A percentile compares a stretch with the other conserved stretches of the same genome.
Evolutionary conservation across 192 early-diverging fungal genomes (phyloP).

Genomic region (Phlyctochytrium planicorne): DNA sequence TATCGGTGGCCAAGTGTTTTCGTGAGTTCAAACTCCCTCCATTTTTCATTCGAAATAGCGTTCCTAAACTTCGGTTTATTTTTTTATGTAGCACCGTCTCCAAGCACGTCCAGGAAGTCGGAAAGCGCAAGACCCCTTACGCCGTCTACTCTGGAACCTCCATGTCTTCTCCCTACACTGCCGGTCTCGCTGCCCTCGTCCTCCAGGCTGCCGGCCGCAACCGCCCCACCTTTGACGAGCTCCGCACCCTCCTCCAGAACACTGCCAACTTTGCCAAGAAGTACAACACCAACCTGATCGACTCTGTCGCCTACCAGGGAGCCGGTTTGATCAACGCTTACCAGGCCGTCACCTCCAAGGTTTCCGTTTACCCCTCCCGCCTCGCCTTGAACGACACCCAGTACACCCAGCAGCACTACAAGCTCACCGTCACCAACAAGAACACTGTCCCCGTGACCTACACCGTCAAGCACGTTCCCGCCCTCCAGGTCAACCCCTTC

Average conservation of each 20-base stretch:
- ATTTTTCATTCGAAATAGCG: too few relatives aligned
- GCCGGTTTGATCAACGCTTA: constrained; percentile 54
- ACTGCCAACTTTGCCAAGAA: constrained; percentile 44
- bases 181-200: constrained; percentile 73
- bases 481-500: background rate
- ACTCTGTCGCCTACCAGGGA: constrained; percentile 38
- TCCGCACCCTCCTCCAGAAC: constrained; percentile 47
- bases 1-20: constrained; percentile 36
- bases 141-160: constrained; percentile 61
- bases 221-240: constrained; percentile 16
- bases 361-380: constrained; percentile 43
- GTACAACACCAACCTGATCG: constrained; percentile 30
- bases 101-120: constrained; percentile 2
- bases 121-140: constrained; percentile 24
- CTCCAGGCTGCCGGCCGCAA: constrained; percentile 58
- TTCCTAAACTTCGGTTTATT: too few relatives aligned
- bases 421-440: background rate
- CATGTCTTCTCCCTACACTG: constrained; percentile 82
- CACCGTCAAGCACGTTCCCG: constrained; percentile 2
- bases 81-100: constrained; percentile 36
- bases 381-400: constrained; percentile 17
- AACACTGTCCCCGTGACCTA: constrained; percentile 2
- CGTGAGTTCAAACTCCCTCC: too few relatives aligned
- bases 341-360: constrained; percentile 33
- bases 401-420: constrained; percentile 8